Evolutionary conservation across 371 early-diverging fungal genomes (phyloP).

Genomic region (Massospora cicadina): DNA sequence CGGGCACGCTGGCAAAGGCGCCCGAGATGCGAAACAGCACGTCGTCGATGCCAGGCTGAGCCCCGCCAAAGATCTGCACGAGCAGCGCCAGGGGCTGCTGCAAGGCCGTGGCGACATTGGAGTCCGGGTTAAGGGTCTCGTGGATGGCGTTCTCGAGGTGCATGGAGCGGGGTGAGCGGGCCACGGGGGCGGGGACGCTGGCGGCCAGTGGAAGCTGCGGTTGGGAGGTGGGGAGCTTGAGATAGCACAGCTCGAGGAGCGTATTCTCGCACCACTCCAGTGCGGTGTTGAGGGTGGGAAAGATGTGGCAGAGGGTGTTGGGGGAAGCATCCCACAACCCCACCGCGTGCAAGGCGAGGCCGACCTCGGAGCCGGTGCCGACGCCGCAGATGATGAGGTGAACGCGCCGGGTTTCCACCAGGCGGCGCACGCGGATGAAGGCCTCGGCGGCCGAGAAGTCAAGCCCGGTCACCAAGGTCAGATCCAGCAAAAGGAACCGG

Average conservation of each 20-base stretch:
- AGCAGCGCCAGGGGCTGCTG: constrained; percentile 9
- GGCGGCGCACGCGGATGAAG: constrained; percentile 66
- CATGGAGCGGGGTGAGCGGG: background rate
- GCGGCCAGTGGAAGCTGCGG: constrained; percentile 13
- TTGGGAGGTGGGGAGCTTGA: constrained; percentile 15
- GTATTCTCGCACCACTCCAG: constrained; percentile 94
- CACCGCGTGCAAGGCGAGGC: constrained; percentile 47
- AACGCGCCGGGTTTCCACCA: constrained; percentile 44
- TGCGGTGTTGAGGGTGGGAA: constrained; percentile 61
- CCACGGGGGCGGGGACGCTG: too few species aligned
- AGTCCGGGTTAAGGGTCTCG: background rate
- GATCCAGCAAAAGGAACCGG: constrained; percentile 69
- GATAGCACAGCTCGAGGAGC: constrained; percentile 52
- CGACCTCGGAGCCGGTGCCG: constrained; percentile 36
- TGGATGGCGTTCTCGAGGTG: background rate
- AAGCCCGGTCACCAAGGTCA: constrained; percentile 72
- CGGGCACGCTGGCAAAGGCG: constrained; percentile 34
- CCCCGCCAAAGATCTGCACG: background rate
- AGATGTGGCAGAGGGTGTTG: constrained; percentile 39
- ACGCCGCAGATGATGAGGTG: constrained; percentile 71
- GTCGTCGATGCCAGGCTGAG: background rate
- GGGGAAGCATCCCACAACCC: constrained; percentile 43
- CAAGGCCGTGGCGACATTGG: background rate
- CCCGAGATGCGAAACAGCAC: constrained; percentile 13
- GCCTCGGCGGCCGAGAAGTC: constrained; percentile 91